Conservation (phyloP, 1,284 basidiomycete species). For the Trametes hirsuta region DNA sequence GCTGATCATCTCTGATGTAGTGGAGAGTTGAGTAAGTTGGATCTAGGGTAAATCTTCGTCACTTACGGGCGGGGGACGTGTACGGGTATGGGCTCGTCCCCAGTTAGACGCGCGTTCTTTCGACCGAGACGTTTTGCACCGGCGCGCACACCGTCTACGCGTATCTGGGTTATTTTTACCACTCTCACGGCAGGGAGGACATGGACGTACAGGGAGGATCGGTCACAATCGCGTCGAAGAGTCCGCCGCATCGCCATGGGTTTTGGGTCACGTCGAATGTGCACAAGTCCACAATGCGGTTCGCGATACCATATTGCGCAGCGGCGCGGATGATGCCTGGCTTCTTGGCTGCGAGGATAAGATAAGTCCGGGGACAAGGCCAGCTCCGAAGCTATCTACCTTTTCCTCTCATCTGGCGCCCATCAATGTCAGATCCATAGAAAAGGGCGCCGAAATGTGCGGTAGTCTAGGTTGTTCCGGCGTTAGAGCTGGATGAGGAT, state of each 20-base stretch:
- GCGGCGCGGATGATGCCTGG: slow-evolving; percentile 84
- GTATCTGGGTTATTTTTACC: not conserved
- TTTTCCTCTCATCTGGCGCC: slow-evolving; percentile 95
- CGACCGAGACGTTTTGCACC: slow-evolving; percentile 94
- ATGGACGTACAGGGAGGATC: slow-evolving; percentile 83
- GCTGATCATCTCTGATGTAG: slow-evolving; percentile 51
- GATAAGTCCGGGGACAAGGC: not conserved
- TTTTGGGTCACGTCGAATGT: slow-evolving; percentile 91
- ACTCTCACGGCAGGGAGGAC: not conserved
- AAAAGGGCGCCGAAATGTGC: slow-evolving; percentile 90
- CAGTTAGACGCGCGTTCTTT: slow-evolving; percentile 48
- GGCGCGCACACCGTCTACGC: slow-evolving; percentile 88
- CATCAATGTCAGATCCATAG: slow-evolving; percentile 96
- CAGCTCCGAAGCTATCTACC: slow-evolving; percentile 39
- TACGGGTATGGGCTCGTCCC: slow-evolving; percentile 13
- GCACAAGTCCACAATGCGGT: slow-evolving; percentile 81
- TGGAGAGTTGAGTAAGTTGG: not conserved
- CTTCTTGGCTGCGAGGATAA: slow-evolving; percentile 43
- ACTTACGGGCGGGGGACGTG: slow-evolving; percentile 33
- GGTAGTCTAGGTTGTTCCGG: slow-evolving; percentile 53
- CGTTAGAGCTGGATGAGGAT: not conserved
- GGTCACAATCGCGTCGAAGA: slow-evolving; percentile 95
- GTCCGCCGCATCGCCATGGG: slow-evolving; percentile 85
- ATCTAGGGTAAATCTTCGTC: not conserved
- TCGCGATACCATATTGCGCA: slow-evolving; percentile 80